Evolutionary conservation across 352 stramenopile genomes (phyloP), one percentile per base, ranked within the genome.

Genomic region (Globisporangium mamillatum): DNA sequence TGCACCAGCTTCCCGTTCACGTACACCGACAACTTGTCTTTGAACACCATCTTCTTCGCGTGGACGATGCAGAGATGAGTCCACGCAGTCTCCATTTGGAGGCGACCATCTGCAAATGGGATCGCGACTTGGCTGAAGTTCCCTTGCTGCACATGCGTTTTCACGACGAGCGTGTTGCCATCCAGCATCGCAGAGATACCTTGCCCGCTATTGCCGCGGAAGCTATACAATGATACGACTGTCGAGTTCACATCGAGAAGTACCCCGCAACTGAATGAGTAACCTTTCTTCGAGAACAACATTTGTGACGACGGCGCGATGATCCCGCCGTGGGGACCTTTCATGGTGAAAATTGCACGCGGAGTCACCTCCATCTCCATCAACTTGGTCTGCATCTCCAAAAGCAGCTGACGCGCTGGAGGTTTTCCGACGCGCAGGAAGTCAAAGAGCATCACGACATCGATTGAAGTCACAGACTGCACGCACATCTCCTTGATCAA

Each of bases 41-140:
- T 94, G 73, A 94, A 96, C 12, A 96, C 82, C 82, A 96, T 93
- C 60, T 94, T 96, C 70, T 94, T 94, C 1, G 84, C 76, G 66
- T 96, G 88, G 0, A 93, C 85, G 56, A 96, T 74, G 61, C 82
- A 92, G 38, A 96, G 53, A 57, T 94, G 86, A 1, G 88, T 76
- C 88, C 86, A 96, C 14, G 69, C 56, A 25, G 55, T 65, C 63
- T 90, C 68, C 78, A 94, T 90, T 36, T 79, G 76, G 0, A 69
- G 66, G 29, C 86, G 69, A 46, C 71, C 76, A 2, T 81, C 75
- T 0, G 63, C 66, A 64, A 95, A 90, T 10, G 83, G 82, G 2
- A 93, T 75, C n/a, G 80, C 67, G 6, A 89, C 66, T 63, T 93
- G 81, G 16, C 77, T 77, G 32, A 78, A 75, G 46, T 50, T 72